Percentiles rank a stretch among this genome's conserved stretches.
Conservation (phyloP, 495 filamentous ascomycete species). For the Penicillium simplicissimum region DNA sequence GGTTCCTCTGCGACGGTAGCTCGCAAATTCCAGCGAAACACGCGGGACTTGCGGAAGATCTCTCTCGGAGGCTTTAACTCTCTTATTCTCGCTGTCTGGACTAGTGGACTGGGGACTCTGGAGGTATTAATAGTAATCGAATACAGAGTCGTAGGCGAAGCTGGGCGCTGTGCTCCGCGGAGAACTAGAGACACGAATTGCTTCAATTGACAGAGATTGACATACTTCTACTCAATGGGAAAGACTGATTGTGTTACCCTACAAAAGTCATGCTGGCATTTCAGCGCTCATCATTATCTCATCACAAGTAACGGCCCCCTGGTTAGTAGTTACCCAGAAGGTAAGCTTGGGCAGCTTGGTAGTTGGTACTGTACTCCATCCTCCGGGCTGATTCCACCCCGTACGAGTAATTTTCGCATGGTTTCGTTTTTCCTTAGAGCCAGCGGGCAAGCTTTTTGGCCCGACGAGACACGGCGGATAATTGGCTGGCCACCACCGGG, state of each 20-base stretch:
- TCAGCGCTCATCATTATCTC: background rate
- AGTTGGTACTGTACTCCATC: too few relatives aligned
- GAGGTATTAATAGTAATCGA: background rate
- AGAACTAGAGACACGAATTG: too few relatives aligned
- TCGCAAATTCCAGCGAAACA: background rate
- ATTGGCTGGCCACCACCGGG: background rate
- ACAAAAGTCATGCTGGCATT: background rate
- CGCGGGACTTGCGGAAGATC: background rate
- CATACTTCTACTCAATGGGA: too few relatives aligned
- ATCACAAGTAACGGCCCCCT: too few relatives aligned
- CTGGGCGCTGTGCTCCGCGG: background rate
- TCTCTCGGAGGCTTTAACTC: background rate
- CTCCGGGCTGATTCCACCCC: too few relatives aligned
- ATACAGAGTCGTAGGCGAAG: background rate
- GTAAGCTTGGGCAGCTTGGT: too few relatives aligned
- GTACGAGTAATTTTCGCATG: too few relatives aligned
- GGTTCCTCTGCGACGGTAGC: background rate
- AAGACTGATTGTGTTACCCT: too few relatives aligned
- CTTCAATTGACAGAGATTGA: too few relatives aligned
- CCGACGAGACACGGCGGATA: background rate
- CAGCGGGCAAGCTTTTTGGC: conserved; percentile 7
- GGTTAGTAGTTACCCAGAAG: too few relatives aligned
- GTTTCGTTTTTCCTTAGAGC: background rate
- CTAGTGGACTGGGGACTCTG: too few relatives aligned
- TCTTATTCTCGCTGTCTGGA: too few relatives aligned